These are phyloP conservation scores for Colletotrichum orbiculare DNA, from an alignment of 2,329 filamentous ascomycete species.

Conservation along the genomic window DNA sequence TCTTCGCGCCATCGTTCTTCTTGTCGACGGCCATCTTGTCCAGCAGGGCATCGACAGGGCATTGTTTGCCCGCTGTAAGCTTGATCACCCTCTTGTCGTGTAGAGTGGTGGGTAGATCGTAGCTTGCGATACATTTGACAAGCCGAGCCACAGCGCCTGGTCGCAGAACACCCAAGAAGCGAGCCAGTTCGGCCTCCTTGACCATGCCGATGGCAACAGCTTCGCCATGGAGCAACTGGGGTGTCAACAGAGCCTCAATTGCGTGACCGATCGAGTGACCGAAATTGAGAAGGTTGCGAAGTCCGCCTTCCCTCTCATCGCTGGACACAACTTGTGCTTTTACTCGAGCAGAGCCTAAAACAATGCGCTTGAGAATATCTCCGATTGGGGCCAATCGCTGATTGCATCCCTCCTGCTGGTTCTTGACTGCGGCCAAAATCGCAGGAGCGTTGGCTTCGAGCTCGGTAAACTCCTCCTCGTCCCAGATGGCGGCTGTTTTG, in stretches of 20 bases:
- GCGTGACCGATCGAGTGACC: constrained; percentile 98
- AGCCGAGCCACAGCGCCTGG: constrained; percentile 90
- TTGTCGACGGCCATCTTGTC: constrained; percentile 98
- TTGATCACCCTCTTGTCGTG: constrained; percentile 85
- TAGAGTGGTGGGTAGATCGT: constrained; percentile 86
- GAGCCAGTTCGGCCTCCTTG: constrained; percentile 93
- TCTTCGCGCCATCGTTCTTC: constrained; percentile 95
- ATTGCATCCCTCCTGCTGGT: constrained; percentile 49
- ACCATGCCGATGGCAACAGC: constrained; percentile 98
- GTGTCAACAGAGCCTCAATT: constrained; percentile 93
- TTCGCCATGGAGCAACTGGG: constrained; percentile 94
- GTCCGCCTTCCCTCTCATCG: constrained; percentile 92
- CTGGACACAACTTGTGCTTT: constrained; percentile 95
- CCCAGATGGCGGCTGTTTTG: constrained; percentile 97
- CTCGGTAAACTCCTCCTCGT: constrained; percentile 85
- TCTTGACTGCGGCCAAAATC: constrained; percentile 79
- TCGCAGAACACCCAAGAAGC: constrained; percentile 85
- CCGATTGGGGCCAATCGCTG: constrained; percentile 76
- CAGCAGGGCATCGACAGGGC: constrained; percentile 85
- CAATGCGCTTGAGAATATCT: constrained; percentile 78
- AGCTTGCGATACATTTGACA: constrained; percentile 93
- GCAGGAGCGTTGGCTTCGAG: constrained; percentile 84
- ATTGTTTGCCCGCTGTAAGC: constrained; percentile 86
- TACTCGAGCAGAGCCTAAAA: constrained; percentile 89
- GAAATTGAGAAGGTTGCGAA: constrained; percentile 96